Base-by-base conservation (phyloP, 2,329 filamentous ascomycete species). In the Fusarium kyushuense region DNA sequence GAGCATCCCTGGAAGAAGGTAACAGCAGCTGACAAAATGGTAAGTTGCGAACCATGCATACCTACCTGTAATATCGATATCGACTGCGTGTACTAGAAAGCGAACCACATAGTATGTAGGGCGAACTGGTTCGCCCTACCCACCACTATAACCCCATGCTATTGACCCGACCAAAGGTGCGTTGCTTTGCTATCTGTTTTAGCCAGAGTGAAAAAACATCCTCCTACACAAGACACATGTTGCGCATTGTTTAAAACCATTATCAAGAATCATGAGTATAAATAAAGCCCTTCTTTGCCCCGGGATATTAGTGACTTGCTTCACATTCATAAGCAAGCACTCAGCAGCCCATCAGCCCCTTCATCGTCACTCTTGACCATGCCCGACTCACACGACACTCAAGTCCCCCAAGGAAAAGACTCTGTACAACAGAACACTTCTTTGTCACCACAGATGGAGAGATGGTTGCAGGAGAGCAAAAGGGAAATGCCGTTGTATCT, bases 401-500 rank as follows among this genome's bases (percentile, higher is more conserved):
- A 30, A 11, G 32, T 38, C 32, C 49, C 38, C 4, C 49, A 29
- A 7, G 0, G 6, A 10, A 10, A 32, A 2, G 3, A 29, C 1
- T 8, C 14, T 0, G 7, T 7, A 1, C 46, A 53, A 7, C 68
- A 51, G 2, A 51, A 19, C 30, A n/a, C 13, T 0, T 0, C 9
- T 5, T 40, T 47, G 5, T 46, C 62, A 2, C 40, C 53, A 0
- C 43, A 4, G 0, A 4, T 49, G 6, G 66, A 56, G 7, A 30
- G 35, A 12, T 72, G 58, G 58, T 0, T 72, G 29, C 29, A 11
- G 27, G 58, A 72, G 48, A 12, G 1, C 14, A 43, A 19, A 0
- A 48, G 41, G 2, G 29, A 61, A 0, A 62, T 54, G 54, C 66
- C 69, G 0, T 73, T 56, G 54, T 2, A 72, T 9, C 25, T 1